Percentiles rank a stretch among this genome's conserved stretches.
These are phyloP conservation scores for Calonectria pauciramosa DNA, from an alignment of 2,329 filamentous ascomycete genomes.

Conservation along the genomic window DNA sequence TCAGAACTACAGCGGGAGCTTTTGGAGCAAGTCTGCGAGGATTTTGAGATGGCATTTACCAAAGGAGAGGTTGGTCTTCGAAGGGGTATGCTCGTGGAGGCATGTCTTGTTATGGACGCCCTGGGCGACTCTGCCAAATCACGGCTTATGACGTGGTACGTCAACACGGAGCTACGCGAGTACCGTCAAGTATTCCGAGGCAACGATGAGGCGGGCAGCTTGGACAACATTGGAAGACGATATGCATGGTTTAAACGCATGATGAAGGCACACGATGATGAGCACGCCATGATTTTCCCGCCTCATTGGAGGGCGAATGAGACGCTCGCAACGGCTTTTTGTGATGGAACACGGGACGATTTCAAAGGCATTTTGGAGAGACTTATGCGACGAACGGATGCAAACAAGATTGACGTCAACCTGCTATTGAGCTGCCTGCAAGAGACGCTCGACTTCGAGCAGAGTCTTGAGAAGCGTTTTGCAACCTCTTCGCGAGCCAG, in stretches of 20 bases:
- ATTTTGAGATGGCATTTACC: slow-evolving; percentile 95
- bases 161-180: slow-evolving; percentile 95
- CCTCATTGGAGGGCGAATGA: slow-evolving; percentile 91
- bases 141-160: slow-evolving; percentile 93
- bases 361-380: slow-evolving; percentile 93
- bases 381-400: slow-evolving; percentile 84
- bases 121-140: slow-evolving; percentile 88
- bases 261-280: slow-evolving; percentile 95
- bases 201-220: slow-evolving; percentile 93
- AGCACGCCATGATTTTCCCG: slow-evolving; percentile 91
- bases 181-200: slow-evolving; percentile 96
- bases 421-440: slow-evolving; percentile 90
- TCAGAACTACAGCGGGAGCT: slow-evolving; percentile 93
- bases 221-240: slow-evolving; percentile 95
- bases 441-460: slow-evolving; percentile 97
- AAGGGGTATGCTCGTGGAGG: slow-evolving; percentile 82
- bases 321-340: slow-evolving; percentile 90
- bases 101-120: slow-evolving; percentile 94
- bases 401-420: slow-evolving; percentile 89
- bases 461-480: slow-evolving; percentile 88
- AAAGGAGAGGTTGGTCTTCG: slow-evolving; percentile 84
- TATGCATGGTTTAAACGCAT: slow-evolving; percentile 98
- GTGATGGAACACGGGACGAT: slow-evolving; percentile 94
- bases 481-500: slow-evolving; percentile 80
- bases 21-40: slow-evolving; percentile 97